Evolutionary conservation across 169 alveolate genomes (phyloP).

Genomic region (Plasmodium inui): DNA sequence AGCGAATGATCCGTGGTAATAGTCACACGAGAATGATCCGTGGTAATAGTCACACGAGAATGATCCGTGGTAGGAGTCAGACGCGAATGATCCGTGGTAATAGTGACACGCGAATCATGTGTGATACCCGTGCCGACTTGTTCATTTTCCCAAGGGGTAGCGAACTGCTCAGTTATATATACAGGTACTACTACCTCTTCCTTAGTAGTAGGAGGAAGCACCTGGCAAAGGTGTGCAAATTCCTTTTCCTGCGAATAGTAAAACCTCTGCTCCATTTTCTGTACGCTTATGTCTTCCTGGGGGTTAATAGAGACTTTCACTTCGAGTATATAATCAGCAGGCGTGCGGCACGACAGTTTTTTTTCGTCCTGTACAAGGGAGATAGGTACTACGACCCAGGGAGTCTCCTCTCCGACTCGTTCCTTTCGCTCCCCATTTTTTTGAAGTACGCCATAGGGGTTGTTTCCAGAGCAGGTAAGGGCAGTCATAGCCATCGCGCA

Average conservation of each 20-base stretch:
- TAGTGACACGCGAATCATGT: neutral
- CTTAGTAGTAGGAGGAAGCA: constrained; percentile 1
- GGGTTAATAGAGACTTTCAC: constrained; percentile 27
- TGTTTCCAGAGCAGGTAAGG: constrained; percentile 6
- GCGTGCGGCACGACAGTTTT: neutral
- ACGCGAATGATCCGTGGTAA: too few species aligned
- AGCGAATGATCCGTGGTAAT: too few species aligned
- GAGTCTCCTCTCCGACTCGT: neutral
- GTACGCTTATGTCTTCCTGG: constrained; percentile 41
- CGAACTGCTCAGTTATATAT: constrained; percentile 27
- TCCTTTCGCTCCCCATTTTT: constrained; percentile 50
- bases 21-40: too few species aligned
- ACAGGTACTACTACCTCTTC: constrained; percentile 31
- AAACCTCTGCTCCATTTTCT: constrained; percentile 46
- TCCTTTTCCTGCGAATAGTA: constrained; percentile 15
- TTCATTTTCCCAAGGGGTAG: constrained; percentile 66
- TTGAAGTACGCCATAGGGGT: constrained; percentile 28
- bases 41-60: neutral
- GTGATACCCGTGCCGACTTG: neutral
- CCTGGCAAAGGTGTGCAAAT: constrained; percentile 21
- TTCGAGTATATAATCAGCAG: constrained; percentile 21
- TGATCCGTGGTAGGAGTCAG: neutral
- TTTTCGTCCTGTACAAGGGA: constrained; percentile 1
- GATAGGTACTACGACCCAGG: neutral
- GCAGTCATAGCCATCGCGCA: neutral